Evolutionary conservation across 805 yeast genomes (phyloP).

Genomic region (Lipomyces yamanashiensis): DNA sequence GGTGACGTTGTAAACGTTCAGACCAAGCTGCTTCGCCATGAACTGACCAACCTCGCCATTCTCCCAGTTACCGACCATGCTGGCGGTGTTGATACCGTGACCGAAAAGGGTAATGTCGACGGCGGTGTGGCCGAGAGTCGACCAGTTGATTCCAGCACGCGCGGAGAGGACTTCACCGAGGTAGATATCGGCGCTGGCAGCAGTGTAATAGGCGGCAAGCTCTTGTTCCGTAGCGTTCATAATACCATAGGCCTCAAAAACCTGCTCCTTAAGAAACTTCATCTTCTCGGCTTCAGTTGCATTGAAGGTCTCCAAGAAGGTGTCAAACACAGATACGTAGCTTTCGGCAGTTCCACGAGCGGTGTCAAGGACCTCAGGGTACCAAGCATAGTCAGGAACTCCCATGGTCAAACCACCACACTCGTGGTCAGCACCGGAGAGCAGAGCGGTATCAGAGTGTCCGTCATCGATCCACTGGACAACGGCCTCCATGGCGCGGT

Average conservation of each 20-base stretch:
- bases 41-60: slow-evolving; percentile 83
- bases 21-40: slow-evolving; percentile 58
- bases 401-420: slow-evolving; percentile 94
- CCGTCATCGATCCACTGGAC: slow-evolving; percentile 64
- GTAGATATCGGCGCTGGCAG: slow-evolving; percentile 45
- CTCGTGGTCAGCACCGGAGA: slow-evolving; percentile 92
- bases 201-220: slow-evolving; percentile 49
- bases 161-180: slow-evolving; percentile 72
- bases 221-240: slow-evolving; percentile 61
- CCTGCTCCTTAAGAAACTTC: slow-evolving; percentile 40
- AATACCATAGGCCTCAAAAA: slow-evolving; percentile 72
- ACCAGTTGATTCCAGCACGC: slow-evolving; percentile 94
- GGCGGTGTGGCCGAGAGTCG: slow-evolving; percentile 95
- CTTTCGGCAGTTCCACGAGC: slow-evolving; percentile 81
- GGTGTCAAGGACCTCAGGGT: slow-evolving; percentile 72
- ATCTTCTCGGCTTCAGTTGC: slow-evolving; percentile 10
- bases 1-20: slow-evolving; percentile 43
- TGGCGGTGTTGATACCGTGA: slow-evolving; percentile 61
- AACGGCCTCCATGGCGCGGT: slow-evolving; percentile 77
- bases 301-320: slow-evolving; percentile 31
- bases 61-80: slow-evolving; percentile 79
- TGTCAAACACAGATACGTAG: slow-evolving; percentile 40
- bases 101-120: slow-evolving; percentile 94
- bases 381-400: slow-evolving; percentile 88
- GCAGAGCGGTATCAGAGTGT: slow-evolving; percentile 75